Percentiles rank a stretch among this genome's conserved stretches.
phyloP scores from a whole-genome alignment of 2,329 filamentous ascomycete genomes.

The Samsoniella hepiali region DNA sequence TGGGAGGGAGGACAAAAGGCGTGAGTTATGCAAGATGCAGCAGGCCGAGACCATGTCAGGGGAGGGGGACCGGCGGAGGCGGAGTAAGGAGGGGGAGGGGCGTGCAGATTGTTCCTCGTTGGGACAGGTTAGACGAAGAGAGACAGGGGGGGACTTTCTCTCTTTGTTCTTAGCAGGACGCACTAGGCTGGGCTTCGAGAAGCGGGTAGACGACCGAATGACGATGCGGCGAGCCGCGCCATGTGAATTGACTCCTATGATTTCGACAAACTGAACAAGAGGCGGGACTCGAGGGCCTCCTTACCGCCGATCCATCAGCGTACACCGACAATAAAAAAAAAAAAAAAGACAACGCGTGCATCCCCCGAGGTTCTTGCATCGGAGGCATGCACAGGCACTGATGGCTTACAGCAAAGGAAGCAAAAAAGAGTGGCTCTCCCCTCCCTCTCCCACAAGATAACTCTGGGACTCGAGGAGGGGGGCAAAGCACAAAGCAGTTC shows the following conservation, averaged over 20 bases:
- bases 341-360: background rate
- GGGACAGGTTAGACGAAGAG: too few species aligned
- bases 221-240: background rate
- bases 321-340: background rate
- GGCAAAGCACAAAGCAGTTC: background rate
- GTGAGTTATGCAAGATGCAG: constrained; percentile 10
- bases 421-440: background rate
- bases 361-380: background rate
- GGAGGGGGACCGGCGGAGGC: background rate
- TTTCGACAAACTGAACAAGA: background rate
- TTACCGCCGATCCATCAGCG: too few species aligned
- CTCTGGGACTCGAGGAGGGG: background rate
- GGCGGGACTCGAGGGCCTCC: too few species aligned
- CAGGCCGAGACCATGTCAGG: background rate
- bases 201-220: background rate
- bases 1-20: background rate
- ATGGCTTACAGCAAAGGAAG: background rate
- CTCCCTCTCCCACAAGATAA: background rate
- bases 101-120: background rate
- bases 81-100: background rate
- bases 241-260: background rate
- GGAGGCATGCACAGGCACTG: background rate
- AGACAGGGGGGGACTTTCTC: too few species aligned
- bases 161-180: background rate
- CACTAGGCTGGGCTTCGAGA: background rate